Conservation (phyloP, 2,329 filamentous ascomycete genomes). For the Trichoderma harzianum region DNA sequence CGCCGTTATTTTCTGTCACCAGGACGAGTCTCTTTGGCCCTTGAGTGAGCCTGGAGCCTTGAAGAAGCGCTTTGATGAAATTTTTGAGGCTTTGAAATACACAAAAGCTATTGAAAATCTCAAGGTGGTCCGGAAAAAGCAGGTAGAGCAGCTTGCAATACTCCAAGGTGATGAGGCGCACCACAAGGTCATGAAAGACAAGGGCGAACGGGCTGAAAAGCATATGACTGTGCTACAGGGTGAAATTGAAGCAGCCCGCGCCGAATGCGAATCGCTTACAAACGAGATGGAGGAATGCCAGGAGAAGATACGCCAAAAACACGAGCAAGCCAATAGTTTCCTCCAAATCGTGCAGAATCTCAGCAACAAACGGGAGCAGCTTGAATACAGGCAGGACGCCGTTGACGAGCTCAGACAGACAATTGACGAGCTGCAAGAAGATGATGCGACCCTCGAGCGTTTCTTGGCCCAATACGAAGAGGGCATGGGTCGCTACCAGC, state of each 20-base stretch:
- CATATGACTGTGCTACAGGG: constrained; percentile 60
- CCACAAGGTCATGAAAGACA: constrained; percentile 80
- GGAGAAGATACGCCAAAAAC: constrained; percentile 60
- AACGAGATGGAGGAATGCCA: constrained; percentile 60
- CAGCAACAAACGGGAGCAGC: constrained; percentile 71
- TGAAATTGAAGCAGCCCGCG: constrained; percentile 61
- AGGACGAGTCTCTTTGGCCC: constrained; percentile 96
- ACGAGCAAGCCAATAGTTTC: constrained; percentile 69
- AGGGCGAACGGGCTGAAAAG: constrained; percentile 69
- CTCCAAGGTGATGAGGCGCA: constrained; percentile 73
- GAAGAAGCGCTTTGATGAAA: constrained; percentile 95
- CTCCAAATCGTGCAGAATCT: constrained; percentile 72
- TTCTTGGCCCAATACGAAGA: constrained; percentile 76
- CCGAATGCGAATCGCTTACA: constrained; percentile 56
- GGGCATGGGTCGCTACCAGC: constrained; percentile 61
- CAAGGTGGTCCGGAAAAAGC: constrained; percentile 78
- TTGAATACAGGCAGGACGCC: constrained; percentile 65
- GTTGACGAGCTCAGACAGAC: constrained; percentile 67
- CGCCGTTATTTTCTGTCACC: constrained; percentile 96
- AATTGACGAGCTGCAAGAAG: constrained; percentile 73
- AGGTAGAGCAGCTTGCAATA: constrained; percentile 70
- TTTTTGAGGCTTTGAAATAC: constrained; percentile 95
- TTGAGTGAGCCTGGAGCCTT: constrained; percentile 81
- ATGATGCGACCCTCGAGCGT: constrained; percentile 70
- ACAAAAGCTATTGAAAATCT: constrained; percentile 97